A percentile compares a stretch with the other conserved stretches of the same genome.
phyloP scores from a whole-genome alignment of 257 asterid species.

The Solanum phureja region DNA sequence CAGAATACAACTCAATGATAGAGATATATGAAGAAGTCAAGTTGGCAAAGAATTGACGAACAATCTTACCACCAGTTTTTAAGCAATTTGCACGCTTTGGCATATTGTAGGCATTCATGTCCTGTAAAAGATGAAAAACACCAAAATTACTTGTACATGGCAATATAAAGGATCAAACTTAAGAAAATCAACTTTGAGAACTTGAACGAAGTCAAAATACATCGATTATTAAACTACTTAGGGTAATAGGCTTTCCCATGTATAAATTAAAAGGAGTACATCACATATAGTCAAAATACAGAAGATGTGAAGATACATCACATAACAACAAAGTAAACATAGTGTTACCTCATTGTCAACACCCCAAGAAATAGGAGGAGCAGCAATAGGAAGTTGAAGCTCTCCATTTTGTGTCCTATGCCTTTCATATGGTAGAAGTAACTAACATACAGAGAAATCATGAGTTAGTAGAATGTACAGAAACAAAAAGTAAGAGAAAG shows the following conservation, averaged over 20 bases:
- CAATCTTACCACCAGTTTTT: constrained; percentile 58
- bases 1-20: neutral
- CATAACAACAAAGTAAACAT: neutral
- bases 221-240: neutral
- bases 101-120: constrained; percentile 40
- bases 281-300: too few species aligned
- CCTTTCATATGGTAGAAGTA: constrained; percentile 74
- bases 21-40: neutral
- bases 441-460: constrained; percentile 25
- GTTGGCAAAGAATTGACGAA: neutral
- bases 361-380: constrained; percentile 29
- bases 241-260: neutral
- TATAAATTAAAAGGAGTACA: neutral
- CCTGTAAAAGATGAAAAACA: constrained; percentile 27
- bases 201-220: neutral
- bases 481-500: neutral
- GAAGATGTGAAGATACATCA: neutral
- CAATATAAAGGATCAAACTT: neutral
- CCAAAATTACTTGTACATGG: neutral
- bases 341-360: constrained; percentile 51
- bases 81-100: constrained; percentile 65
- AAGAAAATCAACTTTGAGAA: neutral
- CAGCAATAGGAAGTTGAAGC: constrained; percentile 53
- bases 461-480: neutral
- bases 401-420: constrained; percentile 57